Evolutionary conservation across 495 filamentous ascomycete species (phyloP).

Genomic region (Corynascus novoguineensis): DNA sequence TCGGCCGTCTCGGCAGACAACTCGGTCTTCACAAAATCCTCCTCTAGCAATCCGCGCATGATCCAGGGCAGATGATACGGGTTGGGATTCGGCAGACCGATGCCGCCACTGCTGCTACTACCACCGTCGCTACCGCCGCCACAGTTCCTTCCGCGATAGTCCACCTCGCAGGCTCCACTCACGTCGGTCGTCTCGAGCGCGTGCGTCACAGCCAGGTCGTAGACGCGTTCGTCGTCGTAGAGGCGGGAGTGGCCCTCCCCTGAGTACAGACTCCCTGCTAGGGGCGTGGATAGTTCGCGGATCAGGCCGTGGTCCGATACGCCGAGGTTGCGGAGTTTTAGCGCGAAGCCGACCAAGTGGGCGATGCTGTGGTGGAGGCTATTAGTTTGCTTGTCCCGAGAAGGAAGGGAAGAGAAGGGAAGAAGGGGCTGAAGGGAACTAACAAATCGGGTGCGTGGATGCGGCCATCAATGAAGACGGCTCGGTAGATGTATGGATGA

Average conservation of each 20-base stretch:
- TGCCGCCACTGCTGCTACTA: conserved; percentile 25
- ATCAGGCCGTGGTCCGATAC: conserved; percentile 90
- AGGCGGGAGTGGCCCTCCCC: conserved; percentile 91
- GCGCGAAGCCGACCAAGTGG: conserved; percentile 84
- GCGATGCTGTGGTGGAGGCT: conserved; percentile 53
- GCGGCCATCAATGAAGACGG: conserved; percentile 90
- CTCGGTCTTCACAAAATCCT: conserved; percentile 81
- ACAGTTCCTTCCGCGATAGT: neutral
- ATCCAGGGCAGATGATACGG: conserved; percentile 92
- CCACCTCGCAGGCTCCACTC: conserved; percentile 40
- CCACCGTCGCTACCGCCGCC: conserved; percentile 18
- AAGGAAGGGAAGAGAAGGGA: conserved; percentile 9
- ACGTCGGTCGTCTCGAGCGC: conserved; percentile 76
- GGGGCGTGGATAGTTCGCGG: conserved; percentile 77
- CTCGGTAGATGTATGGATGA: conserved; percentile 88
- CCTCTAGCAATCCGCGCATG: conserved; percentile 86
- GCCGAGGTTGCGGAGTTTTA: conserved; percentile 90
- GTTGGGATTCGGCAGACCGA: conserved; percentile 47
- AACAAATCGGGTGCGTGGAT: conserved; percentile 90
- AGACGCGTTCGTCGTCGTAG: conserved; percentile 87
- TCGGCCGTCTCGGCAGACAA: conserved; percentile 69
- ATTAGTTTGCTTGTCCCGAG: neutral
- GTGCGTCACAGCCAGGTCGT: conserved; percentile 78
- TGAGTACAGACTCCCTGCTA: conserved; percentile 85
- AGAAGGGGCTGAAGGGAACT: conserved; percentile 23